Percentiles rank a stretch among this genome's conserved stretches.
Evolutionary conservation across 2,329 filamentous ascomycete genomes (phyloP).

Genomic region (Cordyceps cicadae): DNA sequence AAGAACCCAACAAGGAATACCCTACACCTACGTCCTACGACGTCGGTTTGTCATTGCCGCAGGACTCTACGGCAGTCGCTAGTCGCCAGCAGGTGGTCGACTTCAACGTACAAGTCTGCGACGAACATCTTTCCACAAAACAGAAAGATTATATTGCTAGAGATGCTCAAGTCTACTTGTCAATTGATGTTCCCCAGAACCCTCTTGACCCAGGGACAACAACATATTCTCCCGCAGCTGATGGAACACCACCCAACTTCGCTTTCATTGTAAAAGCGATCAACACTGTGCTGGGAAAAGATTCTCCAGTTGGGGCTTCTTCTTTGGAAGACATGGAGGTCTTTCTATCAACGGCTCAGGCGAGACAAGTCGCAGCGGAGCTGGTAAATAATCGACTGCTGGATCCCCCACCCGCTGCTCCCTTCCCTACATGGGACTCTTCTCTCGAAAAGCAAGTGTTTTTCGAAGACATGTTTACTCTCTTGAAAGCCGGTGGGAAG

Average conservation of each 20-base stretch:
- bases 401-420: constrained; percentile 2
- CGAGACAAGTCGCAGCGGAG: constrained; percentile 1
- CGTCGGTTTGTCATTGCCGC: neutral
- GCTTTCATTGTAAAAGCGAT: constrained; percentile 1
- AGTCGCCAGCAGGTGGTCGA: constrained; percentile 2
- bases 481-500: neutral
- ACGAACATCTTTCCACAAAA: neutral
- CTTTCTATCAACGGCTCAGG: constrained; percentile 1
- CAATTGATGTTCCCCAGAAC: neutral
- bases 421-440: neutral
- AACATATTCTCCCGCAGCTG: neutral
- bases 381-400: constrained; percentile 2
- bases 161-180: neutral
- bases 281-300: neutral
- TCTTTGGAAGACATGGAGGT: neutral
- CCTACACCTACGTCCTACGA: constrained; percentile 6
- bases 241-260: neutral
- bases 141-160: neutral
- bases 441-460: neutral
- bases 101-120: constrained; percentile 1
- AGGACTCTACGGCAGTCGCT: neutral
- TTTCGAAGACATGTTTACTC: constrained; percentile 9
- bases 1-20: constrained; percentile 2
- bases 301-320: neutral
- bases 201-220: neutral